A percentile compares a stretch with the other conserved stretches of the same genome.
These are phyloP conservation scores for Ceratobasidium sp. DNA, from an alignment of 1,284 basidiomycete species.

Conservation along the genomic window DNA sequence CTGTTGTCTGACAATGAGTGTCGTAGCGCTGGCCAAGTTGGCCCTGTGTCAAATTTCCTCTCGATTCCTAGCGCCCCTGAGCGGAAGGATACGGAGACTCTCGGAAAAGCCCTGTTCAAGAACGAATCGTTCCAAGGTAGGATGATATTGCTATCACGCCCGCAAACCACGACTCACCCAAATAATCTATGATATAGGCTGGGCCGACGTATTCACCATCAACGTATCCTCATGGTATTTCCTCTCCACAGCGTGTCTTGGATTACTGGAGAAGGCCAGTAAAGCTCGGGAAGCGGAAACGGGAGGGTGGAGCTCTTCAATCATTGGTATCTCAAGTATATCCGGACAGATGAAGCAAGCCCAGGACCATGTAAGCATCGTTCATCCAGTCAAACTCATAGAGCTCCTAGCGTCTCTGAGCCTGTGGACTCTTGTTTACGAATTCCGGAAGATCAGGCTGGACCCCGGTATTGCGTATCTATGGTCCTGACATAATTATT, in stretches of 20 bases:
- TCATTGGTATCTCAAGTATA: conserved; percentile 78
- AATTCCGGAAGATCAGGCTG: no score
- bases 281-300: conserved; percentile 49
- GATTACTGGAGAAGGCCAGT: conserved; percentile 71
- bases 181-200: conserved; percentile 19
- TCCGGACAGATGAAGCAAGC: conserved; percentile 69
- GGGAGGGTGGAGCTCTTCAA: conserved; percentile 58
- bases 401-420: no score
- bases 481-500: neutral
- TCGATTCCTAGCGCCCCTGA: conserved; percentile 62
- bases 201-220: conserved; percentile 48
- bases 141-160: neutral
- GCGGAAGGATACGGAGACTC: conserved; percentile 63
- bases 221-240: conserved; percentile 77
- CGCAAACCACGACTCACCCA: neutral
- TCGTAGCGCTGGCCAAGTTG: conserved; percentile 70
- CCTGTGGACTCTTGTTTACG: no score
- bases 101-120: conserved; percentile 69
- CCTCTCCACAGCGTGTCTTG: conserved; percentile 73
- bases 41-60: conserved; percentile 66
- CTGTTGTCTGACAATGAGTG: neutral
- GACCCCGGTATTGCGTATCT: no score
- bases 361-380: conserved; percentile 68
- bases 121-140: conserved; percentile 61
- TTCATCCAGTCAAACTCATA: neutral